Base-by-base conservation (phyloP, 169 alveolate species). In the Eimeria brunetti region DNA sequence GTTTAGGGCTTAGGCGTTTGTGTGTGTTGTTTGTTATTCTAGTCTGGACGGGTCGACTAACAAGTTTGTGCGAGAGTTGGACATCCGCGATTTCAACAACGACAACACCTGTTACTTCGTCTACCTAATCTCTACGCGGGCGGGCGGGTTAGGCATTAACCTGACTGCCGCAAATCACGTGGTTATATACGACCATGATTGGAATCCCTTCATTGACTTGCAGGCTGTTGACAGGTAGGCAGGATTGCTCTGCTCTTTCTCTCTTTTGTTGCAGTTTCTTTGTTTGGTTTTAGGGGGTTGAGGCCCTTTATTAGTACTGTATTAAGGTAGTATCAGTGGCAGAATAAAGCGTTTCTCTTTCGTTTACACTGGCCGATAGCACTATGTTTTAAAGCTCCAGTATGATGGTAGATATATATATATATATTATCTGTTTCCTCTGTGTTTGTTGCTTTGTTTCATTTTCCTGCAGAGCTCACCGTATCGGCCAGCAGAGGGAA, bases 161-260 rank as follows among this genome's bases (percentile, higher is more conserved):
- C 95, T 99, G 92, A 98, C 98, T 27, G 99, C 99, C 46, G 99
- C 99, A 22, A 99, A 99, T 97, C 99, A 99, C 78, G 99, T 99
- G 71, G 99, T 99, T 44, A 98, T 99, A 98, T 99, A 98, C 95
- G 99, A 99, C 97, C 99, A 99, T 96, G 99, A 99, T 97, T 99
- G 99, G 99, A 99, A 99, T 96, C 99, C 99, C 1, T 97, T 99
- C 91, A 99, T 99, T 97, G 99, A 99, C 97, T 98, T 99, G 22
- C 99, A 99, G 94, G 99, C 99, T 18, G 98, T 99, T 7, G 99
- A 99, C 96, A 99, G 49, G 99, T 85, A 60, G 8, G 76, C 75
- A 7, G 99, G 27, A 96, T 71, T 76, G 56, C 62, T 16, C 51
- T 0, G 46, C 24, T 24, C 24, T 36, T 36, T 1, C 38, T 27